A percentile compares a stretch with the other conserved stretches of the same genome.
phyloP scores from a whole-genome alignment of 2,329 filamentous ascomycete genomes.

The Penicillium sp. region DNA sequence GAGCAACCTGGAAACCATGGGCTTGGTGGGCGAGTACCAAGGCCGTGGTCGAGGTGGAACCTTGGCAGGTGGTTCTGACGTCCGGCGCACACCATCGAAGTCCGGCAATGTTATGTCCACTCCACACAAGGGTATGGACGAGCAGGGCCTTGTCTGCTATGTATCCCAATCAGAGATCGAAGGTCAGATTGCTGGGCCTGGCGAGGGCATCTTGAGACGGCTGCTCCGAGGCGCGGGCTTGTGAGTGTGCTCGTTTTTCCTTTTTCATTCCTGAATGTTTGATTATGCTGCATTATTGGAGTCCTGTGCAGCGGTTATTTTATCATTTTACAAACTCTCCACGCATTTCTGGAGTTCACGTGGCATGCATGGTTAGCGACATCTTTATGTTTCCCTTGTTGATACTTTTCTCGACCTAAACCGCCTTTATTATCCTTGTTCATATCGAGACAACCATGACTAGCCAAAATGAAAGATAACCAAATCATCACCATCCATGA shows the following conservation, averaged over 20 bases:
- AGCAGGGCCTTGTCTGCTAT: conserved; percentile 71
- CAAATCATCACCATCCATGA: no score
- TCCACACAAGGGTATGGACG: conserved; percentile 55
- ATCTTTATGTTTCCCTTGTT: conserved; percentile 9
- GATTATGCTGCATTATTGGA: conserved; percentile 11
- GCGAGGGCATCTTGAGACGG: conserved; percentile 42
- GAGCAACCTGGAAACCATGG: conserved; percentile 80
- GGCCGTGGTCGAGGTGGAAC: conserved; percentile 63
- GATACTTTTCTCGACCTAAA: conserved; percentile 5
- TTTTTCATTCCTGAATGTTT: neutral
- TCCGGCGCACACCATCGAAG: conserved; percentile 64
- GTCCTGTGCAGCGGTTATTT: conserved; percentile 9
- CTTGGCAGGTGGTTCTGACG: conserved; percentile 41
- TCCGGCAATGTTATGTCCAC: conserved; percentile 55
- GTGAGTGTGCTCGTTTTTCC: conserved; percentile 18
- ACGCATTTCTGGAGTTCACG: conserved; percentile 14
- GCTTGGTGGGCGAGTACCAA: conserved; percentile 66
- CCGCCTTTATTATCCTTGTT: no score
- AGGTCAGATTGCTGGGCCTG: conserved; percentile 57
- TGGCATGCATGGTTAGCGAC: conserved; percentile 9
- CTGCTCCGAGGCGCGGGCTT: conserved; percentile 37
- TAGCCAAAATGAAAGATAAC: no score
- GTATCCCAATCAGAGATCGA: conserved; percentile 75
- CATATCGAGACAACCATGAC: no score
- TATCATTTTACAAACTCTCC: conserved; percentile 9